Evolutionary conservation across 495 filamentous ascomycete species (phyloP).

Genomic region (Penicillium subrubescens): DNA sequence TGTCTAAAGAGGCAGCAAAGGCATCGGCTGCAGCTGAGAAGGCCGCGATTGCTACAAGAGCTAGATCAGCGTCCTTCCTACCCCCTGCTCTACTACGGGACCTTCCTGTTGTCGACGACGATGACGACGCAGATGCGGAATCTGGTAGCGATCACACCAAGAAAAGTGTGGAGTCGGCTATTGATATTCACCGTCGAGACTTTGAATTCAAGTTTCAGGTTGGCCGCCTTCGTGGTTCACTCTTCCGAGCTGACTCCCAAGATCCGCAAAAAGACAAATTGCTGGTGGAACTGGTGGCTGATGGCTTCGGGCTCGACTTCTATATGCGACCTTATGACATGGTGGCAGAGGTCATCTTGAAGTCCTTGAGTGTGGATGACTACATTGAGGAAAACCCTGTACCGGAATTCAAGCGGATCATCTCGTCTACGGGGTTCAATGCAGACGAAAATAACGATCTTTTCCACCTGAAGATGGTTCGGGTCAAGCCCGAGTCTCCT

Average conservation of each 20-base stretch:
- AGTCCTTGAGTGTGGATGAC: conserved; percentile 88
- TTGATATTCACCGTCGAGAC: conserved; percentile 79
- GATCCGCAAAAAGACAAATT: conserved; percentile 75
- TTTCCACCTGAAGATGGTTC: conserved; percentile 83
- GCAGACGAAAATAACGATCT: conserved; percentile 77
- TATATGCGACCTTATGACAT: conserved; percentile 89
- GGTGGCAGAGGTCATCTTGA: conserved; percentile 84
- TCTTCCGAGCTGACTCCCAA: conserved; percentile 84
- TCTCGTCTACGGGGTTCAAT: conserved; percentile 81
- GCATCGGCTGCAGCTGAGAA: conserved; percentile 32
- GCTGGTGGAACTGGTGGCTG: conserved; percentile 87
- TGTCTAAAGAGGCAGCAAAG: conserved; percentile 23
- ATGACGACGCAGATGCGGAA: conserved; percentile 69
- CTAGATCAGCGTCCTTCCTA: conserved; percentile 62
- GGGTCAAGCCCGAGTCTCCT: conserved; percentile 87
- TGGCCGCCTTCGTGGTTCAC: conserved; percentile 85
- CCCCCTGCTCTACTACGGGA: conserved; percentile 68
- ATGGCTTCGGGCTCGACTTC: conserved; percentile 83
- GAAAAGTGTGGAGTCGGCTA: conserved; percentile 55
- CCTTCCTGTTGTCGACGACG: conserved; percentile 77
- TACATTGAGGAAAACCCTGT: conserved; percentile 86
- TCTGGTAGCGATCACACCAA: conserved; percentile 61
- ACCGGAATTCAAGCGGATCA: conserved; percentile 93
- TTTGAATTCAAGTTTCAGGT: conserved; percentile 97
- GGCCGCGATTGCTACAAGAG: conserved; percentile 37